A percentile compares a stretch with the other conserved stretches of the same genome.
Conservation (phyloP, 2,329 filamentous ascomycete genomes). For the Mollisiaceae sp. region DNA sequence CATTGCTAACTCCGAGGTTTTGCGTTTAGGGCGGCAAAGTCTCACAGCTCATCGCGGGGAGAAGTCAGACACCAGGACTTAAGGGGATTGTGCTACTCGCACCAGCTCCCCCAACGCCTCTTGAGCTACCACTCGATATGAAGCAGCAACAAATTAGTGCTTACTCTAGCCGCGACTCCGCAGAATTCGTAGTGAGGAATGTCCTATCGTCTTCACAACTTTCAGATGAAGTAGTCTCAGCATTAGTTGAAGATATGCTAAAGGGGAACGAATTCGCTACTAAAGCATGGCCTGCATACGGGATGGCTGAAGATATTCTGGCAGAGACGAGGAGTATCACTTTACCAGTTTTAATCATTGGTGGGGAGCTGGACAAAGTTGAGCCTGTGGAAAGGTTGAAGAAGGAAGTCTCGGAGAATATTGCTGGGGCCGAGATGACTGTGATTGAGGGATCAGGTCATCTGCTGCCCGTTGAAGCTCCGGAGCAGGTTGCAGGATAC, state of each 20-base stretch:
- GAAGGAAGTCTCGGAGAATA: constrained; percentile 33
- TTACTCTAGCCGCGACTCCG: constrained; percentile 40
- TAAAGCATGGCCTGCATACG: constrained; percentile 44
- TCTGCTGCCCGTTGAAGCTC: constrained; percentile 28
- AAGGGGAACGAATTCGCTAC: constrained; percentile 41
- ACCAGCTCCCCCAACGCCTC: constrained; percentile 43
- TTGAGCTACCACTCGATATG: constrained; percentile 43
- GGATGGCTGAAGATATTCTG: constrained; percentile 44
- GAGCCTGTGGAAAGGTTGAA: constrained; percentile 43
- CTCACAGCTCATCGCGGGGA: constrained; percentile 37
- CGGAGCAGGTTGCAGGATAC: constrained; percentile 18
- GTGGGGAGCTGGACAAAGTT: constrained; percentile 43
- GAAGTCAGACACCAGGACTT: constrained; percentile 19
- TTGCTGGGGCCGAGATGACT: constrained; percentile 26
- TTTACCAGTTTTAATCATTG: constrained; percentile 38
- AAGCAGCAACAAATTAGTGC: constrained; percentile 44
- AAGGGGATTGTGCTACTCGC: constrained; percentile 44
- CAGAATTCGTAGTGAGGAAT: constrained; percentile 42
- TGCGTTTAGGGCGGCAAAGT: constrained; percentile 44
- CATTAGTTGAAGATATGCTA: constrained; percentile 40
- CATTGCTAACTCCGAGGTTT: too few species aligned
- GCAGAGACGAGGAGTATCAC: constrained; percentile 29
- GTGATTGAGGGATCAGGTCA: constrained; percentile 23
- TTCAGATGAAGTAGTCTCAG: constrained; percentile 19
- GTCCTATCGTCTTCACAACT: constrained; percentile 40